Evolutionary conservation across 306 rosid genomes (phyloP).

Genomic region (Corylus heterophylla): DNA sequence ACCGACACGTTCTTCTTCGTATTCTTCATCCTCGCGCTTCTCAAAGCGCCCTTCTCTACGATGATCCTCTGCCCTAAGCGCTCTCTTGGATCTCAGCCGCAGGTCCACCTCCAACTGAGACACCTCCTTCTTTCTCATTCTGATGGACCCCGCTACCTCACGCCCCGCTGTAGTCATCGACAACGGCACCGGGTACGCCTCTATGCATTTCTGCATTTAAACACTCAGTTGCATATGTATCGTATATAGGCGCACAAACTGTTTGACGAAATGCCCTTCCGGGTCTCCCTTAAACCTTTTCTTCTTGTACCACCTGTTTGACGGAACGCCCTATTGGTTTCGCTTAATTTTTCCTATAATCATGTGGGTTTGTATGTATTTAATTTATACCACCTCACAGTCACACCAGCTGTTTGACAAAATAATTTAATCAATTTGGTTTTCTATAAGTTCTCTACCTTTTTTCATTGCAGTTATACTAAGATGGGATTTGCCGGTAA

Average conservation of each 20-base stretch:
- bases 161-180: constrained; percentile 97
- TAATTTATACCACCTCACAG: neutral
- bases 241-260: constrained; percentile 10
- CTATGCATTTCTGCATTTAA: neutral
- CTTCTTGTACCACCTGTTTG: neutral
- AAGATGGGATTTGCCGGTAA: constrained; percentile 99
- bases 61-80: constrained; percentile 63
- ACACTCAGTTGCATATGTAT: neutral
- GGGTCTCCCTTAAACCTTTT: neutral
- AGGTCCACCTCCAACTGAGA: constrained; percentile 52
- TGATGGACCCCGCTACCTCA: constrained; percentile 90
- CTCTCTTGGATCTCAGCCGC: constrained; percentile 74
- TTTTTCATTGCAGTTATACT: constrained; percentile 61
- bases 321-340: neutral
- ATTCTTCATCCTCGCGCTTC: constrained; percentile 29
- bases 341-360: neutral
- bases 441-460: neutral
- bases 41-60: constrained; percentile 49
- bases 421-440: constrained; percentile 16
- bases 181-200: constrained; percentile 87
- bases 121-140: constrained; percentile 21
- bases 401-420: constrained; percentile 24
- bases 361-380: neutral
- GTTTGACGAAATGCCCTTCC: constrained; percentile 39
- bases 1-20: neutral